Evolutionary conservation across 2,329 filamentous ascomycete genomes (phyloP).

Genomic region (Pyrenochaeta sp.): DNA sequence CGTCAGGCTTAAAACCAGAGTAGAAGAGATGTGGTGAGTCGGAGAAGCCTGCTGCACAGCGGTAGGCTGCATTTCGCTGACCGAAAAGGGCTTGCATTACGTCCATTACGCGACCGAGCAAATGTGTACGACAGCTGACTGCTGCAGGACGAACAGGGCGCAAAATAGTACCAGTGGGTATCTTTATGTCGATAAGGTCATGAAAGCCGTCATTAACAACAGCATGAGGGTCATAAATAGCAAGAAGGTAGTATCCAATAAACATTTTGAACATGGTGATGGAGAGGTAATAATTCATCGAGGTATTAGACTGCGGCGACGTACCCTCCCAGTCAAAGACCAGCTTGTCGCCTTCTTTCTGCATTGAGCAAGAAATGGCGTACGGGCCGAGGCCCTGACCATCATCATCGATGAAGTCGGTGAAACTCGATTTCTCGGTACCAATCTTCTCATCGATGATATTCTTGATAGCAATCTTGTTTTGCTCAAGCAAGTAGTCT

Average conservation of each 20-base stretch:
- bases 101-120: constrained; percentile 59
- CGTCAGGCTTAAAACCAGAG: constrained; percentile 58
- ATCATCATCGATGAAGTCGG: constrained; percentile 61
- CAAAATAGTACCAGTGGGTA: constrained; percentile 57
- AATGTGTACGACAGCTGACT: constrained; percentile 58
- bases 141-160: constrained; percentile 59
- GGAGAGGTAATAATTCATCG: constrained; percentile 60
- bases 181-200: constrained; percentile 58
- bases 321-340: constrained; percentile 61
- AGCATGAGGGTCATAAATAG: constrained; percentile 58
- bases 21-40: constrained; percentile 62
- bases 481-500: constrained; percentile 55
- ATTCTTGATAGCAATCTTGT: constrained; percentile 54
- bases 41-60: constrained; percentile 60
- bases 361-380: constrained; percentile 59
- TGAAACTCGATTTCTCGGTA: constrained; percentile 54
- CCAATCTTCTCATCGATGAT: constrained; percentile 59
- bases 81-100: constrained; percentile 61
- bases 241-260: constrained; percentile 59
- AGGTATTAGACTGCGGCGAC: constrained; percentile 56
- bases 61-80: constrained; percentile 56
- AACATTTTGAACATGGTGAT: constrained; percentile 63
- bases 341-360: constrained; percentile 54
- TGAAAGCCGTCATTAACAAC: constrained; percentile 63
- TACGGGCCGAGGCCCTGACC: constrained; percentile 57